Evolutionary conservation across 2,329 filamentous ascomycete genomes (phyloP), one percentile per base, ranked within the genome.

Genomic region (Microdochium nivale): DNA sequence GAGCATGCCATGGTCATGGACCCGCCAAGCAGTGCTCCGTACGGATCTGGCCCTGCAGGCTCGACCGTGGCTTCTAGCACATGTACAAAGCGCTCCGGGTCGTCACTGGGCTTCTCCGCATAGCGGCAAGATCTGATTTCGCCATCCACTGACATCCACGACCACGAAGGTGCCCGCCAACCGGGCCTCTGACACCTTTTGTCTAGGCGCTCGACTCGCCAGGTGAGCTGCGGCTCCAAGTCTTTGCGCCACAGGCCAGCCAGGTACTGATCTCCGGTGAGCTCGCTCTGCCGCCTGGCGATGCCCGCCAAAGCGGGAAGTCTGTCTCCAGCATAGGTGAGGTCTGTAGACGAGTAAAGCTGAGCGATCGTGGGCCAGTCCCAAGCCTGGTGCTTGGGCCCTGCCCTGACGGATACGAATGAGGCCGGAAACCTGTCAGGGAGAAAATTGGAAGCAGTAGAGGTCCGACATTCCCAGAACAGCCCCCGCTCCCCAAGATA

Each of bases 121-220:
- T 5, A 30, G 11, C 27, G 27, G 27, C 11, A 30, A 11, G 27
- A 30, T 5, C 11, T 30, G 27, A 30, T 5, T 5, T 5, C 5
- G 13, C 53, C 53, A 19, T 51, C 51, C 14, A 55, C 43, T 1
- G 53, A 53, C n/a, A 48, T 21, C 54, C 54, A 55, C 25, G 54
- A 54, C 54, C 54, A 55, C 43, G 50, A 52, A 1, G 54, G 54
- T 4, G 50, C 52, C 13, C 47, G 24, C 43, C 48, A 51, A 10
- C 25, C 52, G 13, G 51, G 51, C 25, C 24, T 48, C 11, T 30
- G 32, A 19, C 50, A 25, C 9, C 9, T 49, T n/a, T 37, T 14
- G 13, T n/a, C n/a, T n/a, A n/a, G n/a, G 27, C 3, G 5, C 51
- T n/a, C 11, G 27, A 30, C 27, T 2, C 43, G 2, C 54, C 54